Base-by-base conservation (phyloP, 805 yeast genomes). In the Ogataea paraovalis region DNA sequence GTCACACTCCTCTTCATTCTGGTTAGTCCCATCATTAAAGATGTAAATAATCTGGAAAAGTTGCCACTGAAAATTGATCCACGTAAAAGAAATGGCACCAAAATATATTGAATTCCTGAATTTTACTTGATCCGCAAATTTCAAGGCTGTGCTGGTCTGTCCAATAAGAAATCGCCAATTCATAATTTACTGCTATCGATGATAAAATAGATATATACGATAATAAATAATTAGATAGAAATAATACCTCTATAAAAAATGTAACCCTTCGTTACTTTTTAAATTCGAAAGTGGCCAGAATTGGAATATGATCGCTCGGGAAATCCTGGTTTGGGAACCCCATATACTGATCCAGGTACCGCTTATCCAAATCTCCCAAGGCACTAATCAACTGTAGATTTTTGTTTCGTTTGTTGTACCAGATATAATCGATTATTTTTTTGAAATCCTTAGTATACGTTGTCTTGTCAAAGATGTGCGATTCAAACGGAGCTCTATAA, bases 361-460 rank as follows among this genome's bases (percentile, higher is more conserved):
- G 45, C 0, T 58, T 51, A 41, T 73, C 72, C 13, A 76, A 66
- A 16, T 79, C 82, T n/a, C 81, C 76, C n/a, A 81, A 61, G n/a
- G 77, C 72, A 44, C 71, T 69, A 1, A 70, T 57, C 19, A 76
- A 62, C 40, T 63, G 57, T 21, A 80, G 59, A 40, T 69, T 72
- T 18, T 54, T 51, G 43, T 51, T 51, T 10, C 62, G 53, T 14
- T 64, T 61, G 46, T 74, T 74, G 54, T 67, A 76, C 81, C 83
- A 80, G 5, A 80, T 75, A 54, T 80, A 81, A 57, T 81, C 86
- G 41, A 80, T 78, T 2, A 79, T 72, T 9, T 76, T 78, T 41
- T 74, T 73, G 46, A 76, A 64, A 46, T 75, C 71, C 6, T 70
- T 71, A 0, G 84, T 75, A 53, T 71, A 78, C 33, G 79, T 76